Evolutionary conservation across 2,329 filamentous ascomycete species (phyloP), one percentile per base, ranked within the genome.

Genomic region (Fusarium citri): DNA sequence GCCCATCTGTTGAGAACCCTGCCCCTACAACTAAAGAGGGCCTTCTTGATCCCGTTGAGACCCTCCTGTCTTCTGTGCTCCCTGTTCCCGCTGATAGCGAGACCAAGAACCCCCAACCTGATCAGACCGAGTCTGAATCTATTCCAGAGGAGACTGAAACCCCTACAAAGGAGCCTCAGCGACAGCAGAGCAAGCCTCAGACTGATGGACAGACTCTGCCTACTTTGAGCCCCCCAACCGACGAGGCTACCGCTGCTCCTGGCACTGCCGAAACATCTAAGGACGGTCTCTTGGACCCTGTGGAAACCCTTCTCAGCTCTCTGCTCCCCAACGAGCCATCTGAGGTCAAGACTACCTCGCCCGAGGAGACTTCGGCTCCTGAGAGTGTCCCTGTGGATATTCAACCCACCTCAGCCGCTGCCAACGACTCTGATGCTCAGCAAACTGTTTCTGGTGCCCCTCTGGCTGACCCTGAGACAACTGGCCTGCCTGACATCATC

Each of bases 241-340:
- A 62, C 6, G 41, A 68, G 28, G 41, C 59, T 20, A 69, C 68
- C 41, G 59, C 64, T 6, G 55, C 64, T 12, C 55, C 68, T 10
- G 53, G 59, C 11, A 28, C 61, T 57, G 57, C 30, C 12, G 25
- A 61, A 5, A 72, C 68, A 6, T 55, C 66, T 12, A 55, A 66
- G n/a, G 63, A 40, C 22, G 72, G 68, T n/a, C 31, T 76, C 6
- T 51, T 75, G 45, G 70, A 74, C 34, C 74, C 76, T 16, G 56
- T 76, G n/a, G 47, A 60, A 14, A 71, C 74, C 14, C 40, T 73
- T 26, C 22, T 76, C 26, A 64, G 57, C 34, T 71, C 59, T 8
- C 43, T 74, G 20, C 46, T 75, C 28, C 69, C 69, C 30, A 54
- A 43, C 16, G 60, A 64, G 6, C 53, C 67, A 9, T 46, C 34